Base-by-base conservation (phyloP, 75 land plant genomes). In the Selaginella tamariscina region DNA sequence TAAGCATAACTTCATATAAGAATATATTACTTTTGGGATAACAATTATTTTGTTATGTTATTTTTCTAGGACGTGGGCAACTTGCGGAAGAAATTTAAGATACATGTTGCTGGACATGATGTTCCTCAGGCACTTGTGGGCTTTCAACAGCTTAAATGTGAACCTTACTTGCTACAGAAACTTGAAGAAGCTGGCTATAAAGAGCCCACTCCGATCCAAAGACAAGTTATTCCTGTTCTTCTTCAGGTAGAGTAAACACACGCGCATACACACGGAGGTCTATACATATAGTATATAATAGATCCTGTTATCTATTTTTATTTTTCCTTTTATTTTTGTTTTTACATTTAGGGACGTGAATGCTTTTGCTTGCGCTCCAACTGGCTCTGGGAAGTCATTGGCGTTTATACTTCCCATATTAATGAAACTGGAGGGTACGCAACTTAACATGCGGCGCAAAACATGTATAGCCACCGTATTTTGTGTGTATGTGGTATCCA, bases 291-390 rank as follows among this genome's bases (percentile, higher is more conserved):
- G n/a, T n/a, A n/a, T n/a, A n/a, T n/a, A n/a, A n/a, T n/a, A n/a
- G n/a, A n/a, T n/a, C n/a, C n/a, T n/a, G n/a, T n/a, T n/a, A 9
- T 33, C 27, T 21, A 21, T 13, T 56, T 21, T 29, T 20, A 2
- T 28, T 18, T 66, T 20, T 30, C 24, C 27, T 65, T 24, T 69
- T 66, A 2, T 66, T 60, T 26, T 20, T 0, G 29, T 72, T 32
- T 18, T 1, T 23, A 20, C 26, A 32, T 31, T 26, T 65, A 88
- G 96, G 83, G 80, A 28, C 73, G 88, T n/a, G 96, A 95, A 66
- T 95, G 96, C n/a, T 73, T 90, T 95, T 82, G 99, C 91, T 27
- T 87, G 91, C 81, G 99, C 99, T 59, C 99, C 96, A 39, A 95
- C 96, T 67, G 99, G 99, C 30, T 95, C 96, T 60, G 99, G 96